Evolutionary conservation across 2,329 filamentous ascomycete species (phyloP), one percentile per base, ranked within the genome.

Genomic region (Colletotrichum musicola): DNA sequence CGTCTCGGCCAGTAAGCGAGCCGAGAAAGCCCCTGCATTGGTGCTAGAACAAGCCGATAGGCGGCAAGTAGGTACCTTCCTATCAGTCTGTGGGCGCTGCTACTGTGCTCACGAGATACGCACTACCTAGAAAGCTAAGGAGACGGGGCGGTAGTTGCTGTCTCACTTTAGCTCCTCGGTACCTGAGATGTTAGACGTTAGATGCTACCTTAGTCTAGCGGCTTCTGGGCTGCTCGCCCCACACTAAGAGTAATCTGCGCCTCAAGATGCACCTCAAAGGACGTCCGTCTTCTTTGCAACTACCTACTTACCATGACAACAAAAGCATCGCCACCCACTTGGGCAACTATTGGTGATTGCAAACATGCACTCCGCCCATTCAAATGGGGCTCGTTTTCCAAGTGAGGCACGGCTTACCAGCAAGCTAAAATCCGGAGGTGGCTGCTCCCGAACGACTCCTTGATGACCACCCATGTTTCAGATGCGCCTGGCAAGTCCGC

Each of bases 361-460:
- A 68, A 68, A 58, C 59, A 63, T 22, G 25, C 53, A 60, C 58
- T 9, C 30, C 64, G 51, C 35, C 20, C 59, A 62, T 30, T 20
- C 50, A 44, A 25, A 38, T 59, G 64, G 63, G 51, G 64, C 64
- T 63, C 27, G 60, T 55, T 44, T 62, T 62, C 30, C 30, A 35
- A 35, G 30, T 44, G 57, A 62, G 49, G 64, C 64, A 70, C 63
- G 57, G 53, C 49, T 62, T 44, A 54, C 60, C 59, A 64, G 64
- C 64, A 68, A 63, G 53, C 67, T 69, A 68, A 68, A 62, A 72
- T 68, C 71, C 77, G 76, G 77, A 78, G 75, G 62, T 76, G 75
- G 71, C 74, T 70, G 72, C 57, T 77, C 72, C 77, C 77, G 75
- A 73, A 72, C 59, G 67, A 67, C 71, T 70, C 71, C 62, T 35